A percentile compares a stretch with the other conserved stretches of the same genome.
Evolutionary conservation across 2,329 filamentous ascomycete species (phyloP).

Genomic region (Torrubiellomyces zombiae): DNA sequence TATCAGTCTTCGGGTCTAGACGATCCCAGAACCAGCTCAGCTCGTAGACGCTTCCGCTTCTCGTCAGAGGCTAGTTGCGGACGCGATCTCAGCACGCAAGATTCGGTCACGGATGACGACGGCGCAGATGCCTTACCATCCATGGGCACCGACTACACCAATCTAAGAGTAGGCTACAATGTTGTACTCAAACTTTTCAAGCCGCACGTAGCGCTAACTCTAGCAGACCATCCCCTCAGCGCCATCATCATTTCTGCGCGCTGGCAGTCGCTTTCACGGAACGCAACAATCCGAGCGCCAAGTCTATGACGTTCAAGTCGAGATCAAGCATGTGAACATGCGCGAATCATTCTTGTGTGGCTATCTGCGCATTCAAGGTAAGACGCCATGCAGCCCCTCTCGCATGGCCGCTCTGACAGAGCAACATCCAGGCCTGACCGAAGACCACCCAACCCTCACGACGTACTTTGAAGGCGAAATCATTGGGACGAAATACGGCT

Average conservation of each 20-base stretch:
- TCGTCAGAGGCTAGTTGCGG: conserved; percentile 4
- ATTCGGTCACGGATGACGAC: conserved; percentile 12
- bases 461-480: conserved; percentile 98
- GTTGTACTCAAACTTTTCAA: conserved; percentile 5
- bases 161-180: conserved; percentile 15
- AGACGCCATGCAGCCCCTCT: conserved; percentile 2
- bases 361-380: conserved; percentile 89
- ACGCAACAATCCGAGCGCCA: conserved; percentile 89
- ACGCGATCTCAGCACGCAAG: conserved; percentile 10
- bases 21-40: conserved; percentile 1
- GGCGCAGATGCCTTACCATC: conserved; percentile 13
- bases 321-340: conserved; percentile 93
- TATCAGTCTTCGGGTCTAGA: conserved; percentile 8
- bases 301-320: conserved; percentile 88
- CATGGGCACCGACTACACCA: conserved; percentile 22
- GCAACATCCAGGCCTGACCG: conserved; percentile 54
- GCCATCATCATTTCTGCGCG: conserved; percentile 72
- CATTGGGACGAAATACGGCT: conserved; percentile 88
- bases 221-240: conserved; percentile 54
- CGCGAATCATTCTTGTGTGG: conserved; percentile 87
- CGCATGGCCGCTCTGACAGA: background rate
- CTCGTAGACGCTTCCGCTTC: background rate
- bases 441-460: conserved; percentile 91
- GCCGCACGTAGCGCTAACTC: conserved; percentile 2
- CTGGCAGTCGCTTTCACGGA: conserved; percentile 76